Evolutionary conservation across 805 yeast genomes (phyloP), one percentile per base, ranked within the genome.

Genomic region (Jamesozyma rosinii): DNA sequence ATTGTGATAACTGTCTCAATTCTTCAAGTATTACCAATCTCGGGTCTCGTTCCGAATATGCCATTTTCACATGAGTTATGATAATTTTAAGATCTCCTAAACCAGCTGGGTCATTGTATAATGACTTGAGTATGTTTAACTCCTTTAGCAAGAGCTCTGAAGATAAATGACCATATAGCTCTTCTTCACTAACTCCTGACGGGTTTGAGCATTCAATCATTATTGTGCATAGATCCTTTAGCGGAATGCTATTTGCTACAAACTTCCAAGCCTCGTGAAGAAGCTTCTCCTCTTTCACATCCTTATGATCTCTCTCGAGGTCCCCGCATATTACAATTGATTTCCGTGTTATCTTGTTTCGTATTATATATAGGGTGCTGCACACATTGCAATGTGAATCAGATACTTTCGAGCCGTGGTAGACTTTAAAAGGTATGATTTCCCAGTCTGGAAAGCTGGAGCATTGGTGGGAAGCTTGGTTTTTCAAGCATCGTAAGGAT

Each of bases 121-220:
- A 72, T n/a, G 51, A 43, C 11, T 46, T 46, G 14, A 72, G 51
- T 2, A 24, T 43, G 3, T 47, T 43, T 14, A 89, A 64, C 54
- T 86, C 95, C 5, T 64, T 55, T 11, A 83, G 69, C 24, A 88
- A 60, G 50, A 73, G 72, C 2, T 59, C 52, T 3, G 96, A 95
- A 11, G 83, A 79, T 62, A 88, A 57, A 63, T 88, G 97, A 2
- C 97, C 97, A 58, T 77, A 88, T 21, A 86, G 54, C 2, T 75
- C 71, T 5, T 70, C 69, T 9, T 66, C 61, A 1, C 68, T 65
- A 0, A 73, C 69, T 10, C 66, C 63, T 47, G 69, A 68, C 2
- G 70, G 54, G 5, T 76, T 73, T 1, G 95, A 84, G 56, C 97
- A 88, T 59, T 88, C 97, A 20, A 89, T 74, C 14, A 87, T 60